phyloP scores from a whole-genome alignment of 768 basidiomycete species.

The Candolleomyces efflorescens region DNA sequence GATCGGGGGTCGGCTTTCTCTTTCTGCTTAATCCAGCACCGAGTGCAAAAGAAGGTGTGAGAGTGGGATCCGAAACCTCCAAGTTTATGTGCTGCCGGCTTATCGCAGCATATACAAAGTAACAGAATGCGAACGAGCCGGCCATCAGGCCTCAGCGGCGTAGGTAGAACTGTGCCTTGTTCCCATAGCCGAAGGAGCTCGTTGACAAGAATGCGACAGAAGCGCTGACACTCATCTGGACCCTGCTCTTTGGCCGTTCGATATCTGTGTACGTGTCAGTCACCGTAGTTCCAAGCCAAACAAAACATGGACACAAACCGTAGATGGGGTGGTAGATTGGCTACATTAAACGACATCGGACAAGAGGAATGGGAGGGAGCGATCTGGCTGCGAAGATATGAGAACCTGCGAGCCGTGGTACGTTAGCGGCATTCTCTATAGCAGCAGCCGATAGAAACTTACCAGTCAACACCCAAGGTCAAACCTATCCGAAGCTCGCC shows the following conservation, averaged over 20 bases:
- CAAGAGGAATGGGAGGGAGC: conserved; percentile 28
- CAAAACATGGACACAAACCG: background rate
- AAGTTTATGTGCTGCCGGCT: conserved; percentile 33
- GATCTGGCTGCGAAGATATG: conserved; percentile 12
- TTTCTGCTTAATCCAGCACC: conserved; percentile 27
- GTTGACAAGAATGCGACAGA: conserved; percentile 19
- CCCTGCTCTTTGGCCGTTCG: conserved; percentile 22
- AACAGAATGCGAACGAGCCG: conserved; percentile 26
- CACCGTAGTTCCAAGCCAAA: too few relatives aligned
- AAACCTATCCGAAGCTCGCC: background rate
- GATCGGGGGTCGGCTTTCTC: conserved; percentile 14
- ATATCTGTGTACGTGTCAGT: conserved; percentile 9
- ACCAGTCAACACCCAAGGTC: background rate
- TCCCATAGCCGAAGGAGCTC: conserved; percentile 16
- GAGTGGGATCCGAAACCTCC: conserved; percentile 20
- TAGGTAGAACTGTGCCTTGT: background rate
- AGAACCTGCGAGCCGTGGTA: background rate
- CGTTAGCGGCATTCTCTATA: background rate
- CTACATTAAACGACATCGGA: conserved; percentile 28
- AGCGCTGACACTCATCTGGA: conserved; percentile 23
- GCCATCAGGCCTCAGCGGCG: conserved; percentile 15
- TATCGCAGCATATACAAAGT: conserved; percentile 31
- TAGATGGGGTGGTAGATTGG: conserved; percentile 23
- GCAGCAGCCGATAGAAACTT: background rate
- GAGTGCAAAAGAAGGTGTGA: conserved; percentile 30